Conservation (phyloP, 2,329 filamentous ascomycete genomes). For the Fonsecaea multimorphosa region DNA sequence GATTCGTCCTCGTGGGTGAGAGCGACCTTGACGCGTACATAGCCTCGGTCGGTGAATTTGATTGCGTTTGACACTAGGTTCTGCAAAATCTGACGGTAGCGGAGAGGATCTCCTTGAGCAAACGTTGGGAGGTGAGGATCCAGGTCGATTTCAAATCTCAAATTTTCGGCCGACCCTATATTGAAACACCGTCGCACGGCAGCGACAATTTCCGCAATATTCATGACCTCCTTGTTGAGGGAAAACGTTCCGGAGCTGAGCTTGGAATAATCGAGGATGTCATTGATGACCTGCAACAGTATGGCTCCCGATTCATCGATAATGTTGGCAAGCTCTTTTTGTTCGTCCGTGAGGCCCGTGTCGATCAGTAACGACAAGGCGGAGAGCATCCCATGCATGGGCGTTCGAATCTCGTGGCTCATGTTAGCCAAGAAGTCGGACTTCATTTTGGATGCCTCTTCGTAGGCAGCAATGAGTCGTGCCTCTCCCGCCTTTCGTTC, state of each 20-base stretch:
- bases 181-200: constrained; percentile 32
- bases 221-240: constrained; percentile 46
- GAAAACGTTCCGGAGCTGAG: constrained; percentile 61
- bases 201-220: constrained; percentile 29
- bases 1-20: constrained; percentile 37
- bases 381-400: constrained; percentile 68
- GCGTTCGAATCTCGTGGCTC: constrained; percentile 69
- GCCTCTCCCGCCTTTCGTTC: constrained; percentile 56
- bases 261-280: constrained; percentile 71
- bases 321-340: constrained; percentile 63
- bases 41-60: constrained; percentile 66
- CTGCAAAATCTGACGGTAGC: constrained; percentile 67
- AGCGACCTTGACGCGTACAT: constrained; percentile 51
- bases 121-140: constrained; percentile 54
- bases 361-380: constrained; percentile 65
- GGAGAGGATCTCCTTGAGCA: constrained; percentile 63
- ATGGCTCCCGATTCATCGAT: constrained; percentile 66
- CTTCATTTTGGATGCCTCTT: constrained; percentile 68
- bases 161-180: constrained; percentile 31
- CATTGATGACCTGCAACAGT: constrained; percentile 67
- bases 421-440: constrained; percentile 68
- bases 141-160: constrained; percentile 46
- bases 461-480: constrained; percentile 63
- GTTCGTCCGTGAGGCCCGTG: constrained; percentile 59
- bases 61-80: constrained; percentile 67